Conservation (phyloP, 148 eudicot species). For the Salicornia ramosissima region DNA sequence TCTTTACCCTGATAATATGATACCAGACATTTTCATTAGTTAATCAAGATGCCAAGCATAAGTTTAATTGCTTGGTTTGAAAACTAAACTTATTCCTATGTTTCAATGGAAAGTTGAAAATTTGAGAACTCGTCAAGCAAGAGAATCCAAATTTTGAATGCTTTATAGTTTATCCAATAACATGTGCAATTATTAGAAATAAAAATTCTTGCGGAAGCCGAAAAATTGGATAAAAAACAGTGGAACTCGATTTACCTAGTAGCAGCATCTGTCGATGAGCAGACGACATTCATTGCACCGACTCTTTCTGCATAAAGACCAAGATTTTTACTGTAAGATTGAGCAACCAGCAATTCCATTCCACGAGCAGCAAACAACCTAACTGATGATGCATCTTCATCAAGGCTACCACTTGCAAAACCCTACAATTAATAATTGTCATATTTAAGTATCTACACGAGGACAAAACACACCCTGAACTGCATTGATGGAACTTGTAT, state of each 20-base stretch:
- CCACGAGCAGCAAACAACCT: slow-evolving; percentile 91
- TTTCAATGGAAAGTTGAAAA: no score
- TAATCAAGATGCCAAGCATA: neutral
- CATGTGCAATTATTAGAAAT: neutral
- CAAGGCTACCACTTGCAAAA: slow-evolving; percentile 99
- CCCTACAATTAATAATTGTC: slow-evolving; percentile 40
- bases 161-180: no score
- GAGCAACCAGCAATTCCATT: slow-evolving; percentile 90
- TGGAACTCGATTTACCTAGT: slow-evolving; percentile 41
- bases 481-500: neutral
- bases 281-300: slow-evolving; percentile 90
- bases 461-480: neutral
- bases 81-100: no score
- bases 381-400: slow-evolving; percentile 91
- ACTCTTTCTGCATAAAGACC: slow-evolving; percentile 98
- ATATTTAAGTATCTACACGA: neutral
- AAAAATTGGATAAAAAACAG: neutral
- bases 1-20: slow-evolving; percentile 60
- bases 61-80: neutral
- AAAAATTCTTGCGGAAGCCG: neutral
- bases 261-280: slow-evolving; percentile 86
- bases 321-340: slow-evolving; percentile 92
- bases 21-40: neutral
- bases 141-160: no score
- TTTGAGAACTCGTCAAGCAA: no score